A percentile compares a stretch with the other conserved stretches of the same genome.
These are phyloP conservation scores for Cystobasidium sp. DNA, from an alignment of 1,284 basidiomycete genomes.

Conservation along the genomic window DNA sequence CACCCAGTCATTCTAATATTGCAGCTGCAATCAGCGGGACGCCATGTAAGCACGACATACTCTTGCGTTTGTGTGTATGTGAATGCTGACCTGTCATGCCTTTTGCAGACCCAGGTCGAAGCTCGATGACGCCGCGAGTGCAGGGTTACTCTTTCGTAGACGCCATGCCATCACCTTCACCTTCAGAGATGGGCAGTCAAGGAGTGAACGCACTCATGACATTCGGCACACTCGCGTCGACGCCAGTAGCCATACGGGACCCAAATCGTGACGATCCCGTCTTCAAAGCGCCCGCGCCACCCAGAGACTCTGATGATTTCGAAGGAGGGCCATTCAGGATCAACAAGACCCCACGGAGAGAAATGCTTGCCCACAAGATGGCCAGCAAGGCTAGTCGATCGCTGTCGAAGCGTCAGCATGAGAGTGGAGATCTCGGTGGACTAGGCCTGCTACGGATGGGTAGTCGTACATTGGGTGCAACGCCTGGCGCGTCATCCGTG, in stretches of 20 bases:
- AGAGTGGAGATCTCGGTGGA: conserved; percentile 4
- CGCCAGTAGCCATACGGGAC: conserved; percentile 77
- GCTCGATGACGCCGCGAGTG: conserved; percentile 59
- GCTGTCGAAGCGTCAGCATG: conserved; percentile 56
- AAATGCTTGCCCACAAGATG: conserved; percentile 75
- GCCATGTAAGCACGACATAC: conserved; percentile 56
- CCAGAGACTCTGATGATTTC: conserved; percentile 53
- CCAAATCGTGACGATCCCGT: conserved; percentile 61
- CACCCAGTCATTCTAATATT: conserved; percentile 83
- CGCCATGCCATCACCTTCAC: conserved; percentile 81
- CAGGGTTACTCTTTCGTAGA: conserved; percentile 74
- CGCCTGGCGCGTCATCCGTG: conserved; percentile 56
- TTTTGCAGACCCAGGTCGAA: conserved; percentile 45
- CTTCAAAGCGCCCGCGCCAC: conserved; percentile 46
- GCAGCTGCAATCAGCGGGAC: conserved; percentile 81
- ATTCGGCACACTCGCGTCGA: conserved; percentile 84
- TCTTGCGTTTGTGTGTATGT: not conserved
- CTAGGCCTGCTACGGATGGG: conserved; percentile 53
- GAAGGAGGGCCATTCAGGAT: conserved; percentile 53
- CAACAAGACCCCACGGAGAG: conserved; percentile 61
- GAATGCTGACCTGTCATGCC: not conserved
- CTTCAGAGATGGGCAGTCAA: conserved; percentile 72
- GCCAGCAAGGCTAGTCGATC: conserved; percentile 63
- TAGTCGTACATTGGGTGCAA: conserved; percentile 52
- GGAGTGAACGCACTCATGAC: conserved; percentile 88